Percentiles rank a stretch among this genome's conserved stretches.
phyloP scores from a whole-genome alignment of 1,284 basidiomycete genomes.

The Hemileia vastatrix region DNA sequence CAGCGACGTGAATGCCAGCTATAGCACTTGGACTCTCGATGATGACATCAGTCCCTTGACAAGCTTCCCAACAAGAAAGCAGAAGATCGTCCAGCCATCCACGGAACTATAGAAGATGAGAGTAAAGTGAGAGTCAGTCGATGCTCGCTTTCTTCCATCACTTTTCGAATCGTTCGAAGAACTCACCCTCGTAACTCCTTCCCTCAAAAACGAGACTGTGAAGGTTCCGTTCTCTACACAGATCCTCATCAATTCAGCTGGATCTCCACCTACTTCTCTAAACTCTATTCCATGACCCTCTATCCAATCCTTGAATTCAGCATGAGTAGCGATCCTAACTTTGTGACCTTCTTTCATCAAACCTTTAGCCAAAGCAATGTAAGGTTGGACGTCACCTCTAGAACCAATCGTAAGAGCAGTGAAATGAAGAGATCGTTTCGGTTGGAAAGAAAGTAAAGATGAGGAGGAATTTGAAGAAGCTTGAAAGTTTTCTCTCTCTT shows the following conservation, averaged over 20 bases:
- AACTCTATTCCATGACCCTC: conserved; percentile 52
- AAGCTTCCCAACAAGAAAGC: conserved; percentile 86
- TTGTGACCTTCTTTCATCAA: conserved; percentile 54
- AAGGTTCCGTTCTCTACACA: conserved; percentile 48
- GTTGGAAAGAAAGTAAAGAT: conserved; percentile 89
- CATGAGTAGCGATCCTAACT: conserved; percentile 59
- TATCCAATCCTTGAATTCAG: conserved; percentile 56
- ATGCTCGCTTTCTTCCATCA: neutral
- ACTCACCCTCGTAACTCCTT: conserved; percentile 69
- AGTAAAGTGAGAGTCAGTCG: neutral
- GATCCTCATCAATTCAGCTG: conserved; percentile 52
- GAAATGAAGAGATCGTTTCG: conserved; percentile 59
- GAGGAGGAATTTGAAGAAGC: conserved; percentile 64
- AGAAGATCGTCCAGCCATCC: conserved; percentile 94
- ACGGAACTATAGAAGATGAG: conserved; percentile 58
- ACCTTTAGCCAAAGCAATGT: conserved; percentile 55
- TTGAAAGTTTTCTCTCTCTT: neutral
- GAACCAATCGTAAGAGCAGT: conserved; percentile 36
- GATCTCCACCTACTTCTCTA: conserved; percentile 54
- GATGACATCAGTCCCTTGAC: conserved; percentile 82
- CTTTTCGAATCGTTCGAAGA: neutral
- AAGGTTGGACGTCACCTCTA: conserved; percentile 61
- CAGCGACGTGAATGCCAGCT: conserved; percentile 92
- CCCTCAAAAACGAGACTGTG: conserved; percentile 83
- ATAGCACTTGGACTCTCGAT: conserved; percentile 93